A percentile compares a stretch with the other conserved stretches of the same genome.
phyloP scores from a whole-genome alignment of 495 filamentous ascomycete genomes.

The Astrothelium macrocarpum region DNA sequence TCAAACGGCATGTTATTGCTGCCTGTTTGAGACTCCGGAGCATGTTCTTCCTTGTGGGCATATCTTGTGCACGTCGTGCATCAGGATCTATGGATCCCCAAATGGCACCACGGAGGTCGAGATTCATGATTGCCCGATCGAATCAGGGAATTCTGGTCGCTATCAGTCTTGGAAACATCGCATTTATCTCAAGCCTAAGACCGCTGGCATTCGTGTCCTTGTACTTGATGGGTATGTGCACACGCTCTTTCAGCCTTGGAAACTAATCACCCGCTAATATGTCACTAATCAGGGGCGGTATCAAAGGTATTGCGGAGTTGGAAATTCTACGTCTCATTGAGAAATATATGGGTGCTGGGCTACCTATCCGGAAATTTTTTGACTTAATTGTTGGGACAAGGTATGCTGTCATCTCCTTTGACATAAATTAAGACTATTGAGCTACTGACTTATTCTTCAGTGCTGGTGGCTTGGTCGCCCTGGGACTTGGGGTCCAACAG shows the following conservation, averaged over 20 bases:
- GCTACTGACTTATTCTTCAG: slow-evolving; percentile 22
- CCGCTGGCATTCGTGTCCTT: slow-evolving; percentile 38
- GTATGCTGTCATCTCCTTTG: slow-evolving; percentile 1
- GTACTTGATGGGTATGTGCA: slow-evolving; percentile 45
- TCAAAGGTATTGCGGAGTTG: slow-evolving; percentile 23
- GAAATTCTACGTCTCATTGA: slow-evolving; percentile 22
- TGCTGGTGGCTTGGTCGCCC: slow-evolving; percentile 48
- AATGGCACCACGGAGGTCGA: slow-evolving; percentile 25
- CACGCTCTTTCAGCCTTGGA: not conserved
- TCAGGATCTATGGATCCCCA: slow-evolving; percentile 29
- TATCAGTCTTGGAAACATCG: slow-evolving; percentile 30
- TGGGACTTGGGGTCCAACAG: slow-evolving; percentile 43
- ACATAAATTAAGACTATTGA: not conserved
- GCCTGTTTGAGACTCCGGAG: slow-evolving; percentile 42
- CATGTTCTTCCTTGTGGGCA: slow-evolving; percentile 50
- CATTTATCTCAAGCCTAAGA: slow-evolving; percentile 28
- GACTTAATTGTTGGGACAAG: slow-evolving; percentile 27
- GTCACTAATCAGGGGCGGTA: slow-evolving; percentile 14
- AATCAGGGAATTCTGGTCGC: slow-evolving; percentile 11
- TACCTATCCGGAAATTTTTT: slow-evolving; percentile 25
- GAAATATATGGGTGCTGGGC: slow-evolving; percentile 12
- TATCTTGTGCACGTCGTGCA: slow-evolving; percentile 44
- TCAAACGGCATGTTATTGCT: slow-evolving; percentile 46
- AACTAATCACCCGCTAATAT: not conserved
- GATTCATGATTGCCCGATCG: slow-evolving; percentile 19